Conservation (phyloP, 352 stramenopile genomes). For the Phytophthora multivora region DNA sequence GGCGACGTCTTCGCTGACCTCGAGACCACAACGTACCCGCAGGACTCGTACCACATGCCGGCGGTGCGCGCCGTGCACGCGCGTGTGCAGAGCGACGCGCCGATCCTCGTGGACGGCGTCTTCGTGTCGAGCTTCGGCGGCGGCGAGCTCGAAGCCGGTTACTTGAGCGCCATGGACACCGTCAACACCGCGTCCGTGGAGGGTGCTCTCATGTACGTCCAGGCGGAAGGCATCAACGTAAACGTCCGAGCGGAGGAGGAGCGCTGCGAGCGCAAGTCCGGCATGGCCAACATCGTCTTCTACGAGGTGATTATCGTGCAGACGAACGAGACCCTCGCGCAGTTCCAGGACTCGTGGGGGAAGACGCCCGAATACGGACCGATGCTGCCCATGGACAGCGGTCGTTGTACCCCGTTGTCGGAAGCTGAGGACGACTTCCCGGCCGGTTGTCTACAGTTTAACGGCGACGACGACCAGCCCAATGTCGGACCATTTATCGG, state of each 20-base stretch:
- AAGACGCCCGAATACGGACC: slow-evolving; percentile 71
- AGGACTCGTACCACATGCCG: slow-evolving; percentile 63
- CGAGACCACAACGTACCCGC: slow-evolving; percentile 35
- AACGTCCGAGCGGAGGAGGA: slow-evolving; percentile 47
- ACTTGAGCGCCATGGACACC: slow-evolving; percentile 64
- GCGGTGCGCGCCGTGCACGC: slow-evolving; percentile 67
- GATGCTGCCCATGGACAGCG: slow-evolving; percentile 70
- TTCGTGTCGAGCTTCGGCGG: slow-evolving; percentile 69
- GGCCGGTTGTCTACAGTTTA: slow-evolving; percentile 64
- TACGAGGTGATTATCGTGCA: slow-evolving; percentile 73
- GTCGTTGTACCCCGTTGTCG: slow-evolving; percentile 59
- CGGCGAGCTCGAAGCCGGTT: slow-evolving; percentile 59
- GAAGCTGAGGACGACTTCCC: slow-evolving; percentile 41
- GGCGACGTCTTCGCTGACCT: slow-evolving; percentile 37
- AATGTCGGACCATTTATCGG: slow-evolving; percentile 75
- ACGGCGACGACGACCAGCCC: slow-evolving; percentile 60
- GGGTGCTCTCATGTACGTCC: slow-evolving; percentile 80
- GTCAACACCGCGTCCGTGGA: slow-evolving; percentile 81
- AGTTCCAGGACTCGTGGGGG: slow-evolving; percentile 59
- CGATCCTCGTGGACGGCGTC: slow-evolving; percentile 53
- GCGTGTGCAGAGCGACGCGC: slow-evolving; percentile 72
- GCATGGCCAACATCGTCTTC: slow-evolving; percentile 74
- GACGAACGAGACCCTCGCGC: slow-evolving; percentile 62
- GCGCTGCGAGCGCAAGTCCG: slow-evolving; percentile 66
- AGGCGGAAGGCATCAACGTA: slow-evolving; percentile 80